Conservation (phyloP, 148 eudicot species). For the Polygonum aviculare region DNA sequence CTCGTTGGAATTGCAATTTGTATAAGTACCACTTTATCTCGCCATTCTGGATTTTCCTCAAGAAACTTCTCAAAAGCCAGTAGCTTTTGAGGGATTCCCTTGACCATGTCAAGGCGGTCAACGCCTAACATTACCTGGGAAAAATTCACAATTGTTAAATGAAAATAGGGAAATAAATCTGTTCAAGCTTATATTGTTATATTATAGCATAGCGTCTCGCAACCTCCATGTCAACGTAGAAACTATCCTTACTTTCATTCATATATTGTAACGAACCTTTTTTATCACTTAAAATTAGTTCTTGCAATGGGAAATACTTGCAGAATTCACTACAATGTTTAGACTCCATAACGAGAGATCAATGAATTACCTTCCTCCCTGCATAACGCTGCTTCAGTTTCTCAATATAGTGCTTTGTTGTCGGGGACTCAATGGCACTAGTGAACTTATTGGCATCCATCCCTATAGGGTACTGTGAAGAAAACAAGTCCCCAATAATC, state of each 20-base stretch:
- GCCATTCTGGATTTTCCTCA: conserved; percentile 59
- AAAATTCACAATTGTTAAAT: not conserved
- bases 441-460: conserved; percentile 63
- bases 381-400: conserved; percentile 49
- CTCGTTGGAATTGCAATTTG: conserved; percentile 69
- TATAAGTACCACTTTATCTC: conserved; percentile 45
- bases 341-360: not conserved
- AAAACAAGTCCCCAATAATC: not conserved
- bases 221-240: no score
- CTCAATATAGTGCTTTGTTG: conserved; percentile 39
- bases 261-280: not conserved
- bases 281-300: not conserved
- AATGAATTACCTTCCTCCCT: conserved; percentile 47
- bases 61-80: conserved; percentile 64
- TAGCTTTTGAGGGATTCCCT: conserved; percentile 61
- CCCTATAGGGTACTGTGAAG: conserved; percentile 67
- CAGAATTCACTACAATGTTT: not conserved
- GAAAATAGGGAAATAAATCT: not conserved
- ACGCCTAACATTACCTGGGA: conserved; percentile 57
- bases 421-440: conserved; percentile 54
- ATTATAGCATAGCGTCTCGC: no score
- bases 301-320: not conserved
- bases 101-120: conserved; percentile 60
- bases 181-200: not conserved
- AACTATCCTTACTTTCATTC: no score